Evolutionary conservation across 2,329 filamentous ascomycete species (phyloP), one percentile per base, ranked within the genome.

Genomic region (Alternaria triticina): DNA sequence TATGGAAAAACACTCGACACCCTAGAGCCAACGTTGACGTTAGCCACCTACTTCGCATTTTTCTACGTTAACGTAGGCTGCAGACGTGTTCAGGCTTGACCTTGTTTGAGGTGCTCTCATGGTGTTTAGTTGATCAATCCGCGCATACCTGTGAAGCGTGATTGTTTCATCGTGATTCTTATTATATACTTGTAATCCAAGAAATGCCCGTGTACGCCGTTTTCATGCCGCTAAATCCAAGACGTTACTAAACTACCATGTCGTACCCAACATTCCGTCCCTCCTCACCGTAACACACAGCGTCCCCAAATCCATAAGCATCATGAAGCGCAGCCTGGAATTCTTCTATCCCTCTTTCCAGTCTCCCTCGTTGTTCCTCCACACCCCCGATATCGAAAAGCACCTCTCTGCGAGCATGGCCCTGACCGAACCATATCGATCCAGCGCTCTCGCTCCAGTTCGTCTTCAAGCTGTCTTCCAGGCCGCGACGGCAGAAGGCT

Each of bases 341-440:
- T 5, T 8, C 23, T 8, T 40, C 20, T 36, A 52, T 25, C 30
- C 65, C 52, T 1, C 6, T 11, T 2, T 67, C 13, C 4, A 79
- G 50, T 15, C 50, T 67, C n/a, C n/a, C 58, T 23, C 55, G 74
- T 59, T 79, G 77, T 45, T 75, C 74, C 22, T 76, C 76, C 11
- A 70, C 12, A 11, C 52, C 63, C 5, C 69, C 73, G 15, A 81
- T 57, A 25, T 81, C 79, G 17, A 85, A 73, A 1, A 70, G 43
- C 1, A 87, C 77, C 63, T 85, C 83, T 63, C 81, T 83, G 15
- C 79, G 81, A 11, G 77, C 77, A 44, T 81, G 80, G 2, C 82
- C 82, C 15, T 82, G 77, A 22, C 81, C 80, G 30, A 87, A 82
- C 69, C 81, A 86, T 64, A 86, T 83, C 54, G 59, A 28, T 2